Base-by-base conservation (phyloP, 352 stramenopile genomes). In the Globisporangium irregulare region DNA sequence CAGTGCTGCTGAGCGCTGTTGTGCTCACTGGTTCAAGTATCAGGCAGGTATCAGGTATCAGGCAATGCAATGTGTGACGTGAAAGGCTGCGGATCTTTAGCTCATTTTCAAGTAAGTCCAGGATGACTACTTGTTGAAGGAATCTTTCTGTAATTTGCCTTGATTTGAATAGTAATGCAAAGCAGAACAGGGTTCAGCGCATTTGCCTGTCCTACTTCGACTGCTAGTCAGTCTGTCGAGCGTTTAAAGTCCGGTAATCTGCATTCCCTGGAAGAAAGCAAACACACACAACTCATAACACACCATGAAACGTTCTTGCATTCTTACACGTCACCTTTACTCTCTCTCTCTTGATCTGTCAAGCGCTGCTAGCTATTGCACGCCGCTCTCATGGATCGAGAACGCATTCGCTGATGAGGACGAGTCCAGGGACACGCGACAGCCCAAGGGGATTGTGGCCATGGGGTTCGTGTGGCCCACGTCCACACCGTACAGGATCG, bases 401-500 rank as follows among this genome's bases (percentile, higher is more conserved):
- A 69, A 69, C 55, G 41, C 62, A 9, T 24, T n/a, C 9, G 24
- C 4, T 6, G 43, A 34, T 12, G 27, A 24, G 29, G 79, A 76
- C 27, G 27, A 32, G 64, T 90, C 78, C 10, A 90, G 43, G 55
- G 67, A 68, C 34, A 70, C 72, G n/a, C 76, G 54, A 50, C 73
- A 81, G 24, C 78, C 81, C 8, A 91, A 68, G 20, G 81, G 76
- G 41, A 87, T 74, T 4, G 80, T 90, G 24, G 75, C 69, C 46
- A 87, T 74, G 5, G 80, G 83, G 80, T 88, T 85, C 10, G 84
- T 89, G 68, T 90, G 77, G 4, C 80, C 76, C 9, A 72, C 73
- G 60, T 90, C 80, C 27, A 89, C 63, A 55, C 80, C 80, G 69
- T 89, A 90, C 4, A 89, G 36, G 63, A 90, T 86, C 32, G 81